Evolutionary conservation across 2,329 filamentous ascomycete genomes (phyloP).

Genomic region (Aspergillus pseudoterreus): DNA sequence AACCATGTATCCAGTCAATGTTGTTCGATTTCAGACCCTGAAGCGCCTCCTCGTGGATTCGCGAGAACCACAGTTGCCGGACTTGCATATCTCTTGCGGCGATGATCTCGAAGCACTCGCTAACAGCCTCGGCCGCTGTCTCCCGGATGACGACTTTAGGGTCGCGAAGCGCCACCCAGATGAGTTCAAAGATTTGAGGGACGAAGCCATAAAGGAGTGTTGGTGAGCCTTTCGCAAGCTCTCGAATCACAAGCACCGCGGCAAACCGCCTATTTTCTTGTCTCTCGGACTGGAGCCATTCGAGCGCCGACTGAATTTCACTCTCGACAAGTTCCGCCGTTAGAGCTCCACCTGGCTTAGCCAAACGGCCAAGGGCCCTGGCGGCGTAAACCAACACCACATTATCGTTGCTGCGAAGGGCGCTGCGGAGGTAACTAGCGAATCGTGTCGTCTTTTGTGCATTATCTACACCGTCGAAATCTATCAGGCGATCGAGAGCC

Average conservation of each 20-base stretch:
- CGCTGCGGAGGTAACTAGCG: slow-evolving; percentile 80
- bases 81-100: slow-evolving; percentile 85
- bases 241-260: slow-evolving; percentile 83
- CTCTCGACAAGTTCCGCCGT: slow-evolving; percentile 95
- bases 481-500: slow-evolving; percentile 86
- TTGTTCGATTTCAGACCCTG: slow-evolving; percentile 75
- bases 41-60: slow-evolving; percentile 83
- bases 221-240: slow-evolving; percentile 86
- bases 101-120: slow-evolving; percentile 93
- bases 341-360: slow-evolving; percentile 85
- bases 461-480: slow-evolving; percentile 92
- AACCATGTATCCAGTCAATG: slow-evolving; percentile 89
- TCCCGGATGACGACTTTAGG: slow-evolving; percentile 86
- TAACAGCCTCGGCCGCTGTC: slow-evolving; percentile 87
- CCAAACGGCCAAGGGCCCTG: slow-evolving; percentile 82
- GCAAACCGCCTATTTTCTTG: slow-evolving; percentile 92
- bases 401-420: slow-evolving; percentile 86
- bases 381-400: slow-evolving; percentile 88
- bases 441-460: slow-evolving; percentile 93
- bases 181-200: slow-evolving; percentile 88
- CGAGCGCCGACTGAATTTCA: slow-evolving; percentile 91
- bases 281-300: slow-evolving; percentile 94
- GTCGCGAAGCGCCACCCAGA: slow-evolving; percentile 92
- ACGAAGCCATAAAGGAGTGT: slow-evolving; percentile 96
- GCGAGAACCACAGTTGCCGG: slow-evolving; percentile 81